Evolutionary conservation across 2,329 filamentous ascomycete genomes (phyloP).

Genomic region (Talaromyces amestolkiae): DNA sequence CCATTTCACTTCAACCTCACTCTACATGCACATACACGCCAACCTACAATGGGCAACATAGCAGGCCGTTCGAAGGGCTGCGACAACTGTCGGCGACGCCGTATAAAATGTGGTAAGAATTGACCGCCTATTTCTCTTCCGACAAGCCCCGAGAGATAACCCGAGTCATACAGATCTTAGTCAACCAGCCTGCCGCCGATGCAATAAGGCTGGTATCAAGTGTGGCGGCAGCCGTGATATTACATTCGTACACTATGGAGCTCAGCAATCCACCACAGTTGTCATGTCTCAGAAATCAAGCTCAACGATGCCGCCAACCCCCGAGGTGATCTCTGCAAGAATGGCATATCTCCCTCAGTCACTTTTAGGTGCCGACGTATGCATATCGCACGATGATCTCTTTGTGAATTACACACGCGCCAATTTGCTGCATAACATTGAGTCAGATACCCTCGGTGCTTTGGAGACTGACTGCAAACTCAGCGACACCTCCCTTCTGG

Average conservation of each 20-base stretch:
- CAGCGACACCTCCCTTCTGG: neutral
- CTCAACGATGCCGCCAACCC: neutral
- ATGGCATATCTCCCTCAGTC: neutral
- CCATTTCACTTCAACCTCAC: neutral
- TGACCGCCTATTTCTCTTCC: neutral
- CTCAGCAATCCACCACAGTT: neutral
- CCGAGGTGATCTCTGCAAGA: neutral
- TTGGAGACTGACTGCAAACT: neutral
- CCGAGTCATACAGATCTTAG: neutral
- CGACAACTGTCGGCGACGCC: slow-evolving; percentile 8
- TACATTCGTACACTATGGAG: slow-evolving; percentile 7
- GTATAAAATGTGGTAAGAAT: slow-evolving; percentile 8
- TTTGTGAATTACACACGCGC: slow-evolving; percentile 9
- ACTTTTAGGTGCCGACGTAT: neutral
- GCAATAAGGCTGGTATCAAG: neutral
- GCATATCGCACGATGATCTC: neutral
- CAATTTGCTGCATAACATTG: neutral
- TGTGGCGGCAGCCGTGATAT: slow-evolving; percentile 6
- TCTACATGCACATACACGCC: neutral
- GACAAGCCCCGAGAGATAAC: neutral
- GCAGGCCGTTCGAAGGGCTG: slow-evolving; percentile 9
- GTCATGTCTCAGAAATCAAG: neutral
- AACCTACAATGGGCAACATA: slow-evolving; percentile 3
- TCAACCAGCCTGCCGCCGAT: slow-evolving; percentile 6
- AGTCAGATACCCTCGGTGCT: neutral